These are phyloP conservation scores for Pleurotus djamor DNA, from an alignment of 768 basidiomycete genomes.

Conservation along the genomic window DNA sequence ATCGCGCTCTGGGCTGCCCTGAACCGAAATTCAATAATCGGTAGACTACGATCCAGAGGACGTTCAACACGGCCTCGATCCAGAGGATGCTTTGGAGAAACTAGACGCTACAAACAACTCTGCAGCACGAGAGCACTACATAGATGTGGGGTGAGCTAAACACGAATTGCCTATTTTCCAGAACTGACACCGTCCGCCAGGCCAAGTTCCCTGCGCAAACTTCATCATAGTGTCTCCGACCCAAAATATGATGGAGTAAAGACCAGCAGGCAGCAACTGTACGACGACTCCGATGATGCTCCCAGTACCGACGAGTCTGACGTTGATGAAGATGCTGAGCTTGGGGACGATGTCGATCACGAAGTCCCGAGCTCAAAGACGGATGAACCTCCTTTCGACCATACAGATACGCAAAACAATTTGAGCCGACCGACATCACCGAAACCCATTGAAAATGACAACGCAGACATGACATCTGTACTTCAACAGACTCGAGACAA, in stretches of 20 bases:
- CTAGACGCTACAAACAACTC: constrained; percentile 19
- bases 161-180: background rate
- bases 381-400: constrained; percentile 8
- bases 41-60: constrained; percentile 80
- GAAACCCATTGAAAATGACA: constrained; percentile 12
- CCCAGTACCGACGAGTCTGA: constrained; percentile 25
- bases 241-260: constrained; percentile 78
- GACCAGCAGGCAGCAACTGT: constrained; percentile 56
- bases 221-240: constrained; percentile 64
- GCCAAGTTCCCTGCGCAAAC: constrained; percentile 65
- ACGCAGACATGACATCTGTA: constrained; percentile 45
- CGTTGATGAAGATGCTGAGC: constrained; percentile 30
- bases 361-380: constrained; percentile 6
- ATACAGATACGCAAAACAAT: background rate
- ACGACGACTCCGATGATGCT: constrained; percentile 33
- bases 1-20: too few relatives aligned
- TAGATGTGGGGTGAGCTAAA: constrained; percentile 75
- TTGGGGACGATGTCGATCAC: constrained; percentile 17
- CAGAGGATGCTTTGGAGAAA: constrained; percentile 33
- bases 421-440: constrained; percentile 6
- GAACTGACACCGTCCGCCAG: constrained; percentile 29
- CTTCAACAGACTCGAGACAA: constrained; percentile 62
- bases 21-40: constrained; percentile 4
- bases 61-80: constrained; percentile 46
- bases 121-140: constrained; percentile 70